Conservation (phyloP, 257 asterid species). For the Fraxinus quadrangulata region DNA sequence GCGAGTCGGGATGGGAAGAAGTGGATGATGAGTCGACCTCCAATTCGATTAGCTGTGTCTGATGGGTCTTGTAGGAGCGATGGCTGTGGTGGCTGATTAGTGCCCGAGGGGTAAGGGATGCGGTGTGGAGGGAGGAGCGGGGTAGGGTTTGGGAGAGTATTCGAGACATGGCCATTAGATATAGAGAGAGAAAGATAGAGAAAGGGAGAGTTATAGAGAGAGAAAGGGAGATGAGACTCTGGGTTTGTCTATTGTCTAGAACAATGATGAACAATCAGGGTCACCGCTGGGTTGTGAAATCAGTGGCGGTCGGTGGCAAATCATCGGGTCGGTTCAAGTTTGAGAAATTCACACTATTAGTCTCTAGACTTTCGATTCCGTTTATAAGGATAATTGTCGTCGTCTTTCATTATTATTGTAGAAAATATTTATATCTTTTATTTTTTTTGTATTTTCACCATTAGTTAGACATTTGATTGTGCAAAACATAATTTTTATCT, state of each 20-base stretch:
- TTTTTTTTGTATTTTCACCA: no score
- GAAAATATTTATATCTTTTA: no score
- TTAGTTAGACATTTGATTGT: no score
- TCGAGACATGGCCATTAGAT: slow-evolving; percentile 47
- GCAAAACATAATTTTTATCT: no score
- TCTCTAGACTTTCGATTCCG: no score
- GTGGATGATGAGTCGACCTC: slow-evolving; percentile 43
- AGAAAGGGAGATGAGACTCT: background rate
- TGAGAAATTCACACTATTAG: no score
- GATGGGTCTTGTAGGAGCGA: slow-evolving; percentile 47
- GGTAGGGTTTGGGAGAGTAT: slow-evolving; percentile 38
- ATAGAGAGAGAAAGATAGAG: background rate
- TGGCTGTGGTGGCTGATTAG: slow-evolving; percentile 44
- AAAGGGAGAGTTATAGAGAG: slow-evolving; percentile 10
- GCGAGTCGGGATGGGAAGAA: slow-evolving; percentile 34
- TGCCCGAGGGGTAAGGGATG: slow-evolving; percentile 34
- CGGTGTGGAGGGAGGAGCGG: slow-evolving; percentile 26
- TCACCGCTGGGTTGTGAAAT: background rate
- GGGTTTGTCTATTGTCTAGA: background rate
- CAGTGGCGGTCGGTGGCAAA: no score
- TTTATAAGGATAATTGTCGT: no score
- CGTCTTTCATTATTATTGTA: no score
- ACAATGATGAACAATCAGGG: background rate
- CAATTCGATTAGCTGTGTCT: slow-evolving; percentile 41
- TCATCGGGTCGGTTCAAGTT: no score